Evolutionary conservation across 352 stramenopile genomes (phyloP), one percentile per base, ranked within the genome.

Genomic region (Phytophthora lateralis): DNA sequence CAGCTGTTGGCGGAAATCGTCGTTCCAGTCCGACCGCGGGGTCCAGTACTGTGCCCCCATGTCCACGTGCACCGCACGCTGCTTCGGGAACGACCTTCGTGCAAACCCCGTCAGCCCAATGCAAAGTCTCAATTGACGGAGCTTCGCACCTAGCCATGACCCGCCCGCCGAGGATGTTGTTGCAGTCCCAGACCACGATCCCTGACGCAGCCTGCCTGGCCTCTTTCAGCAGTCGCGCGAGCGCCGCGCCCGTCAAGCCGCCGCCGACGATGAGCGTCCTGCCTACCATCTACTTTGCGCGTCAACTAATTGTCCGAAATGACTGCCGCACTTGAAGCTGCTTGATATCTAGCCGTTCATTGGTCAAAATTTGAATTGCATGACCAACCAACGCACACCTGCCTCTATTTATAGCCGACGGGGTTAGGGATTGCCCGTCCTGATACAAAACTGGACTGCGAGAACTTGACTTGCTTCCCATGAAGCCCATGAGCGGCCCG

Each of bases 31-130:
- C 3, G 69, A 80, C 17, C 81, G 74, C 14, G 70, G 71, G 8
- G 79, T 92, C 57, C 85, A 70, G 43, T 90, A 92, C 60, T 92
- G 83, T 38, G 78, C 80, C 12, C 83, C 83, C 38, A 92, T 73
- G 51, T 90, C 81, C 32, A 88, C 83, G 26, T 90, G 71, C 20
- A 85, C 74, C 0, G 18, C 35, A 15, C 79, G 78, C 29, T 89
- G 80, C 51, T 82, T 85, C 18, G 51, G 68, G 50, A 92, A 90
- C 26, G 81, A 85, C 11, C 78, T 68, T 39, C 12, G 42, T 4
- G 3, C 10, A 42, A 37, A 38, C 21, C 9, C 20, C 74, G 17
- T 35, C 27, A 66, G 38, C 35, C 17, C 4, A 17, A 41, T 9
- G 2, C 35, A 8, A n/a, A 41, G 1, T 41, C 15, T n/a, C 11